Conservation (phyloP, 1,139 yeast species). For the Hyphopichia burtonii region DNA sequence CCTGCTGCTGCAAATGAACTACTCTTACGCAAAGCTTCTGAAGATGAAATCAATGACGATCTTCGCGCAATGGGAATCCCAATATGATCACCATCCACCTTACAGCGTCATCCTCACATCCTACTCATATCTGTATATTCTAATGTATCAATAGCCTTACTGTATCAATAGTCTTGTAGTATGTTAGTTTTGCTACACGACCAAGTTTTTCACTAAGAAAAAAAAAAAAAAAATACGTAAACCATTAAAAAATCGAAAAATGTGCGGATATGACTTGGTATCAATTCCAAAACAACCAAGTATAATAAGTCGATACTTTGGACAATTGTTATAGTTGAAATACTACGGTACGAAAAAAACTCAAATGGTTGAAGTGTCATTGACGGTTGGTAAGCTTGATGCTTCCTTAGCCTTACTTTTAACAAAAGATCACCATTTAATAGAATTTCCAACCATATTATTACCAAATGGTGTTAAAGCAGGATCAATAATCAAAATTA, state of each 20-base stretch:
- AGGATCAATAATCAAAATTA: conserved; percentile 88
- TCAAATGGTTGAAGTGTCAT: conserved; percentile 77
- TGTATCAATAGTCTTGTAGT: too few species aligned
- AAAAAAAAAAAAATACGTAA: conserved; percentile 1
- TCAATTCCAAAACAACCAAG: neutral
- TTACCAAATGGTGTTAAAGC: conserved; percentile 90
- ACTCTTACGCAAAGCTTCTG: conserved; percentile 50
- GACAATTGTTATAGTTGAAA: neutral
- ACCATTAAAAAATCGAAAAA: neutral
- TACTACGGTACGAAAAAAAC: neutral
- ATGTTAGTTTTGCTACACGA: too few species aligned
- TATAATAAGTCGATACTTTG: neutral
- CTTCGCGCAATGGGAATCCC: conserved; percentile 49
- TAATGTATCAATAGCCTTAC: neutral
- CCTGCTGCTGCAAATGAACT: conserved; percentile 27
- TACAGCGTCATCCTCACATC: neutral
- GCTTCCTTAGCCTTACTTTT: conserved; percentile 89
- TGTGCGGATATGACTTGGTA: neutral
- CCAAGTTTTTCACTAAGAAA: neutral
- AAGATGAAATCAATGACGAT: conserved; percentile 64
- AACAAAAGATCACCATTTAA: conserved; percentile 90
- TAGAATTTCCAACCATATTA: conserved; percentile 92
- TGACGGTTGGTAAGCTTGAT: conserved; percentile 94
- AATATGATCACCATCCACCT: conserved; percentile 10
- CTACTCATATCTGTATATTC: neutral